Base-by-base conservation (phyloP, 805 yeast genomes). In the Yarrowia sp. region DNA sequence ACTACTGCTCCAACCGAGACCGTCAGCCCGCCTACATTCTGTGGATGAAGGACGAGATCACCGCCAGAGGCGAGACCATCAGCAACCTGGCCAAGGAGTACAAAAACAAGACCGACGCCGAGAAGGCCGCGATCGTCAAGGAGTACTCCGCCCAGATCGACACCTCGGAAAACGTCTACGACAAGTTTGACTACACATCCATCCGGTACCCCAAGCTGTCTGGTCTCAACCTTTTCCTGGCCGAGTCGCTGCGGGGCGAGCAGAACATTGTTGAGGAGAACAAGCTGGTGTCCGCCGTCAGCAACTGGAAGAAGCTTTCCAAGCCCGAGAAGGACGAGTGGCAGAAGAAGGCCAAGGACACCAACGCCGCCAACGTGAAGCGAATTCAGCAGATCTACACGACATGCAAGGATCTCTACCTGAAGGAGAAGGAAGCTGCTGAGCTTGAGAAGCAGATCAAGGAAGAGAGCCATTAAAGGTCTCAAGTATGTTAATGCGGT, bases 331-430 rank as follows among this genome's bases (percentile, higher is more conserved):
- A 33, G 40, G 14, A 33, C 33, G 15, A 17, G n/a, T 58, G 19
- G 33, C 12, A 1, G 14, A 50, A 33, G 1, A 4, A 10, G 33
- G 64, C 64, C 44, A 40, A n/a, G 19, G 9, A 58, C 50, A 1
- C 24, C 1, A 71, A 70, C 42, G 69, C 52, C 33, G 63, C 36
- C 2, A 70, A 69, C 12, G 58, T 7, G 81, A 77, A 71, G 82
- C 86, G 52, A 13, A 34, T 38, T 9, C 8, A 12, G 15, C 14
- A 24, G 10, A 52, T 36, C 33, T 14, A 4, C 17, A 15, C 5
- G 14, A 30, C 67, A 42, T n/a, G 10, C 68, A 55, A 55, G 63
- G 15, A 13, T 10, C 47, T 55, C 47, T 40, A 42, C 39, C 30
- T 9, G 47, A 4, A 24, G 33, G 58, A 52, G 43, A 17, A 17